Evolutionary conservation across 208 protist species (phyloP).

Genomic region (Leishmania turanica): DNA sequence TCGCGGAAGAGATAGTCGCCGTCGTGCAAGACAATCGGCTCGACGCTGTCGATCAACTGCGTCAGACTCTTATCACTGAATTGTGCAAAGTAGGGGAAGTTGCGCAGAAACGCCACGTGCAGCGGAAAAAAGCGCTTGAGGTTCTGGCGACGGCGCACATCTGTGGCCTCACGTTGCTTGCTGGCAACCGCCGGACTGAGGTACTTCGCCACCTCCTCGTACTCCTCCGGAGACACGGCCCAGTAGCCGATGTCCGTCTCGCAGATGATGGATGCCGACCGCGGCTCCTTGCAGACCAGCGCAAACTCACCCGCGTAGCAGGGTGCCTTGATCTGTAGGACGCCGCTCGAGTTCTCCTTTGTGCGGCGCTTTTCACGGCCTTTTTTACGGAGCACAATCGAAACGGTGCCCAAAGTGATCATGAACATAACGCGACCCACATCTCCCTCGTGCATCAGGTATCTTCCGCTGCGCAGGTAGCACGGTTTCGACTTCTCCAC

Average conservation of each 20-base stretch:
- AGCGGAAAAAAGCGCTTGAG: slow-evolving; percentile 85
- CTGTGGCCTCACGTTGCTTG: slow-evolving; percentile 86
- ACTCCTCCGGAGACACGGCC: slow-evolving; percentile 79
- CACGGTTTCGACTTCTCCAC: slow-evolving; percentile 59
- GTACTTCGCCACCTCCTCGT: slow-evolving; percentile 73
- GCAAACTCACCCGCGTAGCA: slow-evolving; percentile 92
- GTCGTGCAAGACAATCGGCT: slow-evolving; percentile 87
- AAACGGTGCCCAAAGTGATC: slow-evolving; percentile 74
- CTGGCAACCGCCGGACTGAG: slow-evolving; percentile 77
- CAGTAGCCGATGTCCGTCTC: slow-evolving; percentile 86
- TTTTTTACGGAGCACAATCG: slow-evolving; percentile 75
- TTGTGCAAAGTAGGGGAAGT: slow-evolving; percentile 78
- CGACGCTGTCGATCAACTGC: slow-evolving; percentile 63
- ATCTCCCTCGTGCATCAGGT: slow-evolving; percentile 91
- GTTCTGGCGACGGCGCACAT: slow-evolving; percentile 81
- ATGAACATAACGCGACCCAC: slow-evolving; percentile 89
- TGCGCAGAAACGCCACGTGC: slow-evolving; percentile 68
- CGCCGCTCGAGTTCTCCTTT: slow-evolving; percentile 75
- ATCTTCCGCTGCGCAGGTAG: slow-evolving; percentile 65
- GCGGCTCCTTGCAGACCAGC: slow-evolving; percentile 87
- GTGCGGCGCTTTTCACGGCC: slow-evolving; percentile 70
- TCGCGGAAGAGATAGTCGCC: slow-evolving; percentile 67
- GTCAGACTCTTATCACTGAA: slow-evolving; percentile 66
- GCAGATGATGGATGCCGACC: slow-evolving; percentile 85
- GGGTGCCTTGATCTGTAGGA: slow-evolving; percentile 70